Evolutionary conservation across 306 rosid species (phyloP).

Genomic region (Carpinus viminea): DNA sequence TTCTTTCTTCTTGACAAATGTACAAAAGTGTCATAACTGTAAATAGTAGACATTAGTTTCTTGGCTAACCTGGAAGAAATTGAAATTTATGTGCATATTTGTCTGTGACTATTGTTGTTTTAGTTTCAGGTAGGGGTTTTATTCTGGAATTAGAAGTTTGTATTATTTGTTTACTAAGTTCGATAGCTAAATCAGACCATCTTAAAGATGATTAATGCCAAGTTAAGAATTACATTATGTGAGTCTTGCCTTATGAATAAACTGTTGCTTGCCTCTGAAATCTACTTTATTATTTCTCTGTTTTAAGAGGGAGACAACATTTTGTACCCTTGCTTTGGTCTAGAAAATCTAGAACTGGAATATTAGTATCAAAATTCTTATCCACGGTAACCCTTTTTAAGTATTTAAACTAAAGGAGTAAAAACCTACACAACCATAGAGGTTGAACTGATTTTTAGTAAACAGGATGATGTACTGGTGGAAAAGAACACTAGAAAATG

Average conservation of each 20-base stretch:
- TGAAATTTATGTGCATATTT: not conserved
- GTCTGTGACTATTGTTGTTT: not conserved
- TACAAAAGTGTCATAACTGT: not conserved
- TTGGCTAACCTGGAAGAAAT: not conserved
- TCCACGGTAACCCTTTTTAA: not conserved
- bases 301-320: not conserved
- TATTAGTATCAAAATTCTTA: not conserved
- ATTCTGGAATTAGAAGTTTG: not conserved
- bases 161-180: not conserved
- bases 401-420: slow-evolving; percentile 6
- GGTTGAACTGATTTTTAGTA: not conserved
- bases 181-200: not conserved
- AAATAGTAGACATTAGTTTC: not conserved
- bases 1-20: not conserved
- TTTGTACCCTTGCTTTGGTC: not conserved
- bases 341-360: not conserved
- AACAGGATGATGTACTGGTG: not conserved
- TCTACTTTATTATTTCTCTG: not conserved
- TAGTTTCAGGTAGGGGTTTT: not conserved
- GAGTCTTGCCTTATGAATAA: not conserved
- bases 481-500: not conserved
- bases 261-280: too few relatives aligned
- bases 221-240: not conserved
- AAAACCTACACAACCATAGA: not conserved
- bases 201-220: not conserved